These are phyloP conservation scores for Psilocybe tampanensis DNA, from an alignment of 768 basidiomycete genomes.

Conservation along the genomic window DNA sequence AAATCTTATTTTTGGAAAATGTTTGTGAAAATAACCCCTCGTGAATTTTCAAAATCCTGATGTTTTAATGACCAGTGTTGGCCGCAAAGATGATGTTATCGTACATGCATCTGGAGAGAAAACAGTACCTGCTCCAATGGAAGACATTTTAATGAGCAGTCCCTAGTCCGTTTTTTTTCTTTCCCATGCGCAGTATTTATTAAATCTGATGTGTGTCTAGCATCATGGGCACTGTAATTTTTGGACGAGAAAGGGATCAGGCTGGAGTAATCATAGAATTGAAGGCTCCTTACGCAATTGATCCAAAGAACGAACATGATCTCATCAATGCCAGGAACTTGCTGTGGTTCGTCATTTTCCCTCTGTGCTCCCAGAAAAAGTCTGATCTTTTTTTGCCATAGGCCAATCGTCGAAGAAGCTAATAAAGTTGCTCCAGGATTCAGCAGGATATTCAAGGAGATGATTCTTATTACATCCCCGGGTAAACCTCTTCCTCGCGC, in stretches of 20 bases:
- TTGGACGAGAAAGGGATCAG: conserved; percentile 40
- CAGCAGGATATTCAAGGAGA: conserved; percentile 52
- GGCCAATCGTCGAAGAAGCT: conserved; percentile 44
- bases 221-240: conserved; percentile 38
- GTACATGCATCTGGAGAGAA: conserved; percentile 39
- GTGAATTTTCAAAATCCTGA: neutral
- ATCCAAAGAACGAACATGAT: conserved; percentile 23
- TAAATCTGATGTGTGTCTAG: conserved; percentile 2
- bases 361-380: neutral
- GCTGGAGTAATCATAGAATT: conserved; percentile 37
- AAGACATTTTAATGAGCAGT: conserved; percentile 26
- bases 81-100: conserved; percentile 41
- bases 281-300: conserved; percentile 25
- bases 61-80: conserved; percentile 28
- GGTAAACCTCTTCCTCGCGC: conserved; percentile 44
- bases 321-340: conserved; percentile 32
- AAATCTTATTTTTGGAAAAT: conserved; percentile 44
- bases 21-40: conserved; percentile 25
- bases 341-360: conserved; percentile 34
- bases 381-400: conserved; percentile 9
- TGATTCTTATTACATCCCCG: conserved; percentile 45
- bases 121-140: conserved; percentile 38
- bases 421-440: conserved; percentile 45
- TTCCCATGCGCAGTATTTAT: neutral
- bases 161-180: conserved; percentile 22